phyloP scores from a whole-genome alignment of 1,284 basidiomycete species.

The Gymnopus androsaceus region DNA sequence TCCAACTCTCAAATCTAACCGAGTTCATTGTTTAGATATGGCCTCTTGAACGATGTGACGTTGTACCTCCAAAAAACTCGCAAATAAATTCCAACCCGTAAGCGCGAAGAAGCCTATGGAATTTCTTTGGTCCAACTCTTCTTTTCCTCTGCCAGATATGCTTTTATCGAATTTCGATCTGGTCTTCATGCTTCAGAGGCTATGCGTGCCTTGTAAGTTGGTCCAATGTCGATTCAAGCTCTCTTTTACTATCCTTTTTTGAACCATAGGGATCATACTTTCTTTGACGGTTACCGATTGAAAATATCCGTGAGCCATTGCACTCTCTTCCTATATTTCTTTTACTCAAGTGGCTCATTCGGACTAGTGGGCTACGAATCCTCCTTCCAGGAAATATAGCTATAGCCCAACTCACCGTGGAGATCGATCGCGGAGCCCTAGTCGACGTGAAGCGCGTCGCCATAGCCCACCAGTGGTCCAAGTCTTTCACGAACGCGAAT shows the following conservation, averaged over 20 bases:
- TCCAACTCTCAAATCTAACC: constrained; percentile 1
- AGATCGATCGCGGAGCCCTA: neutral
- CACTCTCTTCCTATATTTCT: neutral
- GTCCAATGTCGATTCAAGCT: neutral
- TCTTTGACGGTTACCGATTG: constrained; percentile 80
- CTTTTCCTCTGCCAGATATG: constrained; percentile 71
- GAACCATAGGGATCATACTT: constrained; percentile 71
- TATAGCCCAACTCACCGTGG: too few species aligned
- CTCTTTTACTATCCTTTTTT: constrained; percentile 12
- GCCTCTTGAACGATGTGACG: constrained; percentile 83
- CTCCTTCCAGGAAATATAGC: constrained; percentile 42
- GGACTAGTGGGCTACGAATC: constrained; percentile 87
- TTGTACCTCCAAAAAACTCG: constrained; percentile 71
- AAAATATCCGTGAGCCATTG: constrained; percentile 68
- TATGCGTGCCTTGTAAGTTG: constrained; percentile 87
- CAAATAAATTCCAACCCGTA: constrained; percentile 76
- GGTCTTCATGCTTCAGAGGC: constrained; percentile 85
- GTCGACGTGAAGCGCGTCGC: too few species aligned
- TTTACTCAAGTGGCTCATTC: constrained; percentile 3
- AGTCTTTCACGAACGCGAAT: too few species aligned
- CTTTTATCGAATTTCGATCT: constrained; percentile 87
- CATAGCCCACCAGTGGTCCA: too few species aligned
- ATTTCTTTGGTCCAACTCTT: too few species aligned
- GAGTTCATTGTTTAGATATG: constrained; percentile 50
- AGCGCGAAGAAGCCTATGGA: constrained; percentile 41